Conservation (phyloP, 331 rosid genomes). For the Rhamnella rubrinervis region DNA sequence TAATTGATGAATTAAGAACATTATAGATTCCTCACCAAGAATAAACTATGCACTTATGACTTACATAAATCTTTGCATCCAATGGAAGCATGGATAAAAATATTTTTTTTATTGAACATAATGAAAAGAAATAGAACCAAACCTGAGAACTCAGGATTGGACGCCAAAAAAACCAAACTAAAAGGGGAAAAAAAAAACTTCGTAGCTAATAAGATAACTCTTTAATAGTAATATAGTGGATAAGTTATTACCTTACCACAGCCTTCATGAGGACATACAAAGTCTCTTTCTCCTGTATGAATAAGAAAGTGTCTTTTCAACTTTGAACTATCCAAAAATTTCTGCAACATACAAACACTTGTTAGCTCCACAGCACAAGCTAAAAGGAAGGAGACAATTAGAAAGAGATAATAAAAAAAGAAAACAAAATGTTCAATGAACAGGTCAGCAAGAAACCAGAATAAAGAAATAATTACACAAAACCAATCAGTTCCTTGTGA, state of each 20-base stretch:
- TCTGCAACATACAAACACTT: slow-evolving; percentile 52
- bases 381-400: background rate
- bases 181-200: background rate
- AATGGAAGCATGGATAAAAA: too few relatives aligned
- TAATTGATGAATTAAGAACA: too few relatives aligned
- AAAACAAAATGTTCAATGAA: background rate
- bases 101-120: too few relatives aligned
- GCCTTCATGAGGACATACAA: slow-evolving; percentile 90
- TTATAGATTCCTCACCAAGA: too few relatives aligned
- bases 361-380: background rate
- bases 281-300: slow-evolving; percentile 90
- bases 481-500: too few relatives aligned
- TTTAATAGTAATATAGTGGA: slow-evolving; percentile 15
- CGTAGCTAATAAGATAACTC: background rate
- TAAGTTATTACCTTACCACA: slow-evolving; percentile 86
- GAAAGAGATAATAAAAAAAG: background rate
- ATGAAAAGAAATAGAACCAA: too few relatives aligned
- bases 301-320: slow-evolving; percentile 85
- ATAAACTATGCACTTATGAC: too few relatives aligned
- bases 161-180: too few relatives aligned
- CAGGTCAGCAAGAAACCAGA: background rate
- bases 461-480: background rate
- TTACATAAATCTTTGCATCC: too few relatives aligned
- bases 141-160: too few relatives aligned
- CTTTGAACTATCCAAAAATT: slow-evolving; percentile 95